Percentiles rank a stretch among this genome's conserved stretches.
phyloP scores from a whole-genome alignment of 441 rosid genomes.

The Gossypium lobatum region DNA sequence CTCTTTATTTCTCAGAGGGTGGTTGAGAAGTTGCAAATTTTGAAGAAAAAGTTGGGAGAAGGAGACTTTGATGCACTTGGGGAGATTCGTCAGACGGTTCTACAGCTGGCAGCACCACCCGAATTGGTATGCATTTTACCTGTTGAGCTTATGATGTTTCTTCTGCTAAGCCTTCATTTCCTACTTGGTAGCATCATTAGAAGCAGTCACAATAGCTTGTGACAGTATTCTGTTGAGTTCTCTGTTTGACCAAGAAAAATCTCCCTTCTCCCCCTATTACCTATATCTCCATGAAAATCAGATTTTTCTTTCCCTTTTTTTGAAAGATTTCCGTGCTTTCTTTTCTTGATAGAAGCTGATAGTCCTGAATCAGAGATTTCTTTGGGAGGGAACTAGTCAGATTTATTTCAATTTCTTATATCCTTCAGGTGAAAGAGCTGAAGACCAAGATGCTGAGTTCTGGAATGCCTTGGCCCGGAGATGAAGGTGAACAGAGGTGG shows the following conservation, averaged over 20 bases:
- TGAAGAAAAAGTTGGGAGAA: constrained; percentile 58
- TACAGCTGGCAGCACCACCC: constrained; percentile 61
- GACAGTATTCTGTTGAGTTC: neutral
- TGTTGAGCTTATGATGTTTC: neutral
- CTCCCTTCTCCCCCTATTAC: neutral
- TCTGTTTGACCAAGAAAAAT: neutral
- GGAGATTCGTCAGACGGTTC: constrained; percentile 71
- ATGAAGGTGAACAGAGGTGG: constrained; percentile 88
- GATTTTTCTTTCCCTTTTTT: neutral
- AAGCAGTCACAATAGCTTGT: neutral
- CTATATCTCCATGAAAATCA: neutral
- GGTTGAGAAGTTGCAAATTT: constrained; percentile 45
- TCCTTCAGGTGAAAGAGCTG: constrained; percentile 72
- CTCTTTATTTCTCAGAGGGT: constrained; percentile 51
- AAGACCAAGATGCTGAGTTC: constrained; percentile 69
- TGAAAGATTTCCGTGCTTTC: neutral
- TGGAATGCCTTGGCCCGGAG: constrained; percentile 99
- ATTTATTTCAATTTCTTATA: constrained; percentile 10
- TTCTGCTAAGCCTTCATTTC: neutral
- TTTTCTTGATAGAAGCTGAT: neutral
- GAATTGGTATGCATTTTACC: constrained; percentile 51
- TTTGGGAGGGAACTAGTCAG: neutral
- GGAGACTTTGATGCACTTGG: constrained; percentile 56
- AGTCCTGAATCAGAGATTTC: neutral
- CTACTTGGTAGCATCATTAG: neutral